Evolutionary conservation across 2,329 filamentous ascomycete species (phyloP).

Genomic region (Botrytis tulipae): DNA sequence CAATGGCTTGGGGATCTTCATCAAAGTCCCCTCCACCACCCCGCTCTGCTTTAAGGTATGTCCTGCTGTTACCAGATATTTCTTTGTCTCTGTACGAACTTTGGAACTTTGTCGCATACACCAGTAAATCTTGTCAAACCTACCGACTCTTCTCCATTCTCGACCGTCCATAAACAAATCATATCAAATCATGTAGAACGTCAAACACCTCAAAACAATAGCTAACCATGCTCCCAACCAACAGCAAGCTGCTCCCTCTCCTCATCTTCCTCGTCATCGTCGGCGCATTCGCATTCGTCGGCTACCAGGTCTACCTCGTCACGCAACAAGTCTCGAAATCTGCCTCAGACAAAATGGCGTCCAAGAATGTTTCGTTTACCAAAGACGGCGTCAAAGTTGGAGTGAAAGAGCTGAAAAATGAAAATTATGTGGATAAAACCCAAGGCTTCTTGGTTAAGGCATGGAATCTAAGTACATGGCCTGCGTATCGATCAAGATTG

Average conservation of each 20-base stretch:
- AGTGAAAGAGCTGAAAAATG: constrained; percentile 65
- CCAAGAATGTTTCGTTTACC: constrained; percentile 72
- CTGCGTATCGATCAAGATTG: constrained; percentile 39
- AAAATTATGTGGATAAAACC: constrained; percentile 71
- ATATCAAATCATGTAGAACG: not conserved
- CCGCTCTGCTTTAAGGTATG: constrained; percentile 38
- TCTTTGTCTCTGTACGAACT: constrained; percentile 8
- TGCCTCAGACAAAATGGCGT: constrained; percentile 68
- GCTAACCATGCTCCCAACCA: constrained; percentile 24
- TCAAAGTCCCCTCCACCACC: constrained; percentile 36
- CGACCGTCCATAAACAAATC: not conserved
- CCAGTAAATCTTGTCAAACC: not conserved
- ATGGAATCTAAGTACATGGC: constrained; percentile 54
- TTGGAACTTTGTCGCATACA: not conserved
- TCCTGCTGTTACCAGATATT: not conserved
- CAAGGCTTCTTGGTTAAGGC: constrained; percentile 67
- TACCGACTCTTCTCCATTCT: not conserved
- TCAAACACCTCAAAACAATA: not conserved
- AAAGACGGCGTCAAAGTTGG: constrained; percentile 73
- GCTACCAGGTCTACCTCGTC: constrained; percentile 71
- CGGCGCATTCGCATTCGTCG: constrained; percentile 59
- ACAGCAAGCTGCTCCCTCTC: constrained; percentile 60
- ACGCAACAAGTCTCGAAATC: constrained; percentile 62
- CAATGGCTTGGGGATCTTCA: constrained; percentile 40
- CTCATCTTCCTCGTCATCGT: constrained; percentile 61